Conservation (phyloP, 371 early-diverging fungal species). For the Funneliformis caledonium region DNA sequence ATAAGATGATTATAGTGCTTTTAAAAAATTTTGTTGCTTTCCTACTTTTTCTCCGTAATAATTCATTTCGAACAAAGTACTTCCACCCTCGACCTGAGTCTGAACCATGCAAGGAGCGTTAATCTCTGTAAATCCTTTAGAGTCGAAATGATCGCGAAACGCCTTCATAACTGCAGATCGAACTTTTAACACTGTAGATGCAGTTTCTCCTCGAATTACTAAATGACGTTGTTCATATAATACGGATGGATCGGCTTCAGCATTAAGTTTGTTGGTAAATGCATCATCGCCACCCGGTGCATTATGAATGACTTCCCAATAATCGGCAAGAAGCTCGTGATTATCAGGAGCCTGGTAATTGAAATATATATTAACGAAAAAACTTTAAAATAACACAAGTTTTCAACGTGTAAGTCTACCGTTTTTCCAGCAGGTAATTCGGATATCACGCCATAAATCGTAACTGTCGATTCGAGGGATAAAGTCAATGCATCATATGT, state of each 20-base stretch:
- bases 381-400: background rate
- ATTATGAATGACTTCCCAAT: conserved; percentile 93
- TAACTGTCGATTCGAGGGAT: conserved; percentile 90
- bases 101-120: conserved; percentile 99
- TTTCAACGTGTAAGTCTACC: conserved; percentile 47
- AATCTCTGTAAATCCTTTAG: conserved; percentile 87
- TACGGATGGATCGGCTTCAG: conserved; percentile 89
- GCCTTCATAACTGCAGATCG: conserved; percentile 88
- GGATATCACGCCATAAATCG: conserved; percentile 85
- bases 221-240: conserved; percentile 96
- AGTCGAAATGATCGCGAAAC: conserved; percentile 95
- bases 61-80: conserved; percentile 95
- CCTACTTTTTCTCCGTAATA: conserved; percentile 93
- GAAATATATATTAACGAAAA: background rate
- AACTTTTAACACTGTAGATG: conserved; percentile 90
- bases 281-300: conserved; percentile 97
- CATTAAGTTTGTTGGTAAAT: conserved; percentile 86
- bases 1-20: background rate
- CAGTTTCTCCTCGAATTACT: conserved; percentile 93
- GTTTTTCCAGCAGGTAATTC: conserved; percentile 93
- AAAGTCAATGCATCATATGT: conserved; percentile 93
- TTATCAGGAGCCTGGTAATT: conserved; percentile 84
- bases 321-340: conserved; percentile 95
- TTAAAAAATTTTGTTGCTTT: conserved; percentile 13
- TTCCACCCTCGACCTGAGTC: conserved; percentile 99